These are phyloP conservation scores for Rhinocladiella mackenziei DNA, from an alignment of 2,329 filamentous ascomycete genomes.

Conservation along the genomic window DNA sequence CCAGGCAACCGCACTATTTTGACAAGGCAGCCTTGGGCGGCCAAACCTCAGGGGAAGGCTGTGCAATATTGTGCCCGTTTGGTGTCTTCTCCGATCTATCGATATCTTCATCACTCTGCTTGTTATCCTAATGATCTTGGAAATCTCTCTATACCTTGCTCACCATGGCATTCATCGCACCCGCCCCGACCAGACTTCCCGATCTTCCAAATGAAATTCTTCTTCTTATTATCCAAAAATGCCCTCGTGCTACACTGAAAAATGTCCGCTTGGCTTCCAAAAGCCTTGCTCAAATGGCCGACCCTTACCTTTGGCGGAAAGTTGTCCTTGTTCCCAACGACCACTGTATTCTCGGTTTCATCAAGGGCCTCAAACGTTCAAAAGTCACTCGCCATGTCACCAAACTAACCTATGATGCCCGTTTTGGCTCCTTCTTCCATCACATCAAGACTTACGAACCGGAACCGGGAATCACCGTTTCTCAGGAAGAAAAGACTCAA, in stretches of 20 bases:
- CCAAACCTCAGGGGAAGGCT: slow-evolving; percentile 4
- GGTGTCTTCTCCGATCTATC: no score
- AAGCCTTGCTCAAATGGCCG: slow-evolving; percentile 18
- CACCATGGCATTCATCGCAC: slow-evolving; percentile 1
- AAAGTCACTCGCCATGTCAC: slow-evolving; percentile 16
- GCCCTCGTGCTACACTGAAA: slow-evolving; percentile 19
- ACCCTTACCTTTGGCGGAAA: slow-evolving; percentile 21
- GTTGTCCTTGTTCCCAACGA: slow-evolving; percentile 23
- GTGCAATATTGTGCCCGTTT: slow-evolving; percentile 15
- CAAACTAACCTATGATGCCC: slow-evolving; percentile 22
- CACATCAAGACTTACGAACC: slow-evolving; percentile 12
- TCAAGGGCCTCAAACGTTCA: slow-evolving; percentile 16
- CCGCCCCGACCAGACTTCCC: not conserved
- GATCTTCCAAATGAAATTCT: slow-evolving; percentile 26
- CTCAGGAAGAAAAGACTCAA: slow-evolving; percentile 7
- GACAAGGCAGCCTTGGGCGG: slow-evolving; percentile 4
- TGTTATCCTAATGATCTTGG: not conserved
- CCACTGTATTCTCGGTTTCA: slow-evolving; percentile 19
- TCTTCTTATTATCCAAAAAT: slow-evolving; percentile 20
- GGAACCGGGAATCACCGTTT: not conserved
- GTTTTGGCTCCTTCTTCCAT: slow-evolving; percentile 17
- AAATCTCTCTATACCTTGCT: not conserved
- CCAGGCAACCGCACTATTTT: slow-evolving; percentile 17
- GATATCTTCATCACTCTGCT: not conserved
- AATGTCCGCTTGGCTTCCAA: slow-evolving; percentile 23